Percentiles rank a stretch among this genome's conserved stretches.
phyloP scores from a whole-genome alignment of 1,284 basidiomycete species.

The Trametes pubescens region DNA sequence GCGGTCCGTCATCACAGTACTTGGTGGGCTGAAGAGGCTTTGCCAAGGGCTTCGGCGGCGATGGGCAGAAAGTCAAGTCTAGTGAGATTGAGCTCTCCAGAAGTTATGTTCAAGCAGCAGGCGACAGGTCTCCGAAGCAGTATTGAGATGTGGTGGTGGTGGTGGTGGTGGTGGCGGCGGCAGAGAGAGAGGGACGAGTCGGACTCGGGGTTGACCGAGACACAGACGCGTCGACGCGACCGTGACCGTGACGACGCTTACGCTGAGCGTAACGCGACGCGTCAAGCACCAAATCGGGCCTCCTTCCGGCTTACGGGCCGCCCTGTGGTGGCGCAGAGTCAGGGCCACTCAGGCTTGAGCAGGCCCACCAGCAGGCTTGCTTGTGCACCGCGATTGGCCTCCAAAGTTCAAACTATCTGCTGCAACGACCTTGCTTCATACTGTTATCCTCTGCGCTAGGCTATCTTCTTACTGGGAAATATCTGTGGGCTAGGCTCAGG shows the following conservation, averaged over 20 bases:
- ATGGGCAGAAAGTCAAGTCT: no score
- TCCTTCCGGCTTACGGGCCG: constrained; percentile 12
- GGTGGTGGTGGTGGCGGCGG: neutral
- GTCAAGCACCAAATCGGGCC: constrained; percentile 28
- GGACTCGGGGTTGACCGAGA: no score
- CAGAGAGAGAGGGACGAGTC: neutral
- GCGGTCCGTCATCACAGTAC: constrained; percentile 45
- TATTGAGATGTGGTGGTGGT: constrained; percentile 27
- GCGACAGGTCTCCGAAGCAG: neutral
- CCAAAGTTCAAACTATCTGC: neutral
- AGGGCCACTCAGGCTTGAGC: neutral
- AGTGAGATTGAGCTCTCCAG: neutral
- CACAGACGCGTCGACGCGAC: constrained; percentile 15
- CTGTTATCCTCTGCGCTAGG: neutral
- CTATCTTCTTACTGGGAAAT: neutral
- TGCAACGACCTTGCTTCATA: neutral
- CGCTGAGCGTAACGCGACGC: constrained; percentile 36
- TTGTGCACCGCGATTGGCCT: neutral
- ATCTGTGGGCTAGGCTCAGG: neutral
- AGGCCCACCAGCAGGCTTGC: neutral
- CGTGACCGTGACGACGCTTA: constrained; percentile 22
- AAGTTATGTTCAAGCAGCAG: no score
- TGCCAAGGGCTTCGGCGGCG: no score
- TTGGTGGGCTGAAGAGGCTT: no score
- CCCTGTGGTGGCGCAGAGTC: neutral